Conservation (phyloP, 2,329 filamentous ascomycete species). For the Neopestalotiopsis clavispora region DNA sequence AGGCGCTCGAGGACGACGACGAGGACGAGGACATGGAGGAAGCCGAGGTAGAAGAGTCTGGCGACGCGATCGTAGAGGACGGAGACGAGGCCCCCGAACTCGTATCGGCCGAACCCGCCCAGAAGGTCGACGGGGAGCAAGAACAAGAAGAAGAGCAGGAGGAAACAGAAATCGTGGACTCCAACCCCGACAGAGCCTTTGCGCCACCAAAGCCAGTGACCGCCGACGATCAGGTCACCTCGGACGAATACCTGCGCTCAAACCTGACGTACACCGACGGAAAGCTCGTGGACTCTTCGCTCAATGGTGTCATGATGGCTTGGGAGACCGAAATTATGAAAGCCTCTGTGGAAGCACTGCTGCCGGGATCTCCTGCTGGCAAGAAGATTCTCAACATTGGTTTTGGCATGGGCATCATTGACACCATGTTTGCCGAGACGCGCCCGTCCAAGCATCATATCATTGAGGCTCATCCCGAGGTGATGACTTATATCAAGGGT, state of each 20-base stretch:
- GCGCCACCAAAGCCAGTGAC: constrained; percentile 35
- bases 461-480: constrained; percentile 81
- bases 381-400: constrained; percentile 83
- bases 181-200: constrained; percentile 36
- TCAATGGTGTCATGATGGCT: constrained; percentile 92
- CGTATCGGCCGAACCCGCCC: constrained; percentile 18
- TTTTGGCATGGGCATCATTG: constrained; percentile 90
- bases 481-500: constrained; percentile 66
- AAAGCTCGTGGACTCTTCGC: constrained; percentile 73
- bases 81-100: constrained; percentile 38
- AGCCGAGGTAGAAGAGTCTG: constrained; percentile 47
- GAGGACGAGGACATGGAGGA: constrained; percentile 52
- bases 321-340: constrained; percentile 91
- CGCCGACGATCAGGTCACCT: constrained; percentile 58
- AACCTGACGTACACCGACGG: constrained; percentile 66
- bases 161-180: constrained; percentile 30
- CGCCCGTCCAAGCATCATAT: constrained; percentile 78
- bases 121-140: constrained; percentile 21
- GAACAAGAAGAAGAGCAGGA: constrained; percentile 25
- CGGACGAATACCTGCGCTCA: constrained; percentile 71
- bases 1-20: constrained; percentile 67
- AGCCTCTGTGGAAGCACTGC: constrained; percentile 71
- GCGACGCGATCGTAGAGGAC: constrained; percentile 35
- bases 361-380: constrained; percentile 48
- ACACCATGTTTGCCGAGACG: constrained; percentile 74